Conservation (phyloP, 208 protist species). For the Tritrichomonas musculus region DNA sequence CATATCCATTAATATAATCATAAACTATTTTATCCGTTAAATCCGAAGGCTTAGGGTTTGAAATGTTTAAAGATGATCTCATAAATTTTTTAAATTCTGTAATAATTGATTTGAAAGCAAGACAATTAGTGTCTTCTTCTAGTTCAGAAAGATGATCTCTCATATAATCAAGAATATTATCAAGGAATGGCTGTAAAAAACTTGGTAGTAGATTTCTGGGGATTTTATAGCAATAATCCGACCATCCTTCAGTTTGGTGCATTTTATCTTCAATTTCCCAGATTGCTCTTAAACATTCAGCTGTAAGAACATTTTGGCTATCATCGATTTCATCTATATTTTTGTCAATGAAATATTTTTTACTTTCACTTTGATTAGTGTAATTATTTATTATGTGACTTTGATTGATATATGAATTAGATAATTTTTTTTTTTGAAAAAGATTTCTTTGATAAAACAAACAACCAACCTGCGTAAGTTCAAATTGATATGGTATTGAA, state of each 20-base stretch:
- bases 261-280: background rate
- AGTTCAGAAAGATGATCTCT: background rate
- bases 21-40: background rate
- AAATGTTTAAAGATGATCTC: background rate
- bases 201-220: background rate
- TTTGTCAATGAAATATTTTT: no score
- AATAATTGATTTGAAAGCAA: background rate
- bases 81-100: background rate
- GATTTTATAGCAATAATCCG: background rate
- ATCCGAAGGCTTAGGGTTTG: background rate
- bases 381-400: no score
- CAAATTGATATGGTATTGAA: background rate
- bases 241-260: background rate
- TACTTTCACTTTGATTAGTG: no score
- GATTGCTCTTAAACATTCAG: background rate
- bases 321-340: no score
- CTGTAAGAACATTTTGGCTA: background rate
- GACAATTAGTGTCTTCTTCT: background rate
- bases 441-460: background rate
- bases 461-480: background rate
- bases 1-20: background rate
- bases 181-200: background rate
- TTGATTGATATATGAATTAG: no score
- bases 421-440: no score
- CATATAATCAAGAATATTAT: background rate